Conservation (phyloP, 805 yeast genomes). For the Cyberlindnera euphorbiiphila region DNA sequence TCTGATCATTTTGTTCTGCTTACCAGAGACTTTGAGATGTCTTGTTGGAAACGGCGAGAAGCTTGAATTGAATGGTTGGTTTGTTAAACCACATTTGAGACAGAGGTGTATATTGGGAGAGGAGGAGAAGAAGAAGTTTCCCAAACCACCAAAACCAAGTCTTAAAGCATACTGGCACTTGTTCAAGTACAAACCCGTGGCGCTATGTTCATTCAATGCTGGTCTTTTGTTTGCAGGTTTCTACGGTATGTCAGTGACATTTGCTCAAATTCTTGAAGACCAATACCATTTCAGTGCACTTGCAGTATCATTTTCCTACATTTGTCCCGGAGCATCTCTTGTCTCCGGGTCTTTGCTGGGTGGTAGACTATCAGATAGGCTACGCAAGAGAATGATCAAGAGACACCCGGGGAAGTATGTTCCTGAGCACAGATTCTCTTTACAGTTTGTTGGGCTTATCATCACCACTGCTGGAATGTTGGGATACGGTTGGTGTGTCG, state of each 20-base stretch:
- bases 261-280: slow-evolving; percentile 37
- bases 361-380: slow-evolving; percentile 44
- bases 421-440: slow-evolving; percentile 44
- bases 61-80: slow-evolving; percentile 19
- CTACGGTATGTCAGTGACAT: slow-evolving; percentile 50
- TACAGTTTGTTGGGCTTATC: slow-evolving; percentile 42
- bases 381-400: slow-evolving; percentile 27
- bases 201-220: slow-evolving; percentile 42
- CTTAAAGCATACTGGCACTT: slow-evolving; percentile 35
- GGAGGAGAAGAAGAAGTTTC: slow-evolving; percentile 28
- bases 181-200: slow-evolving; percentile 40
- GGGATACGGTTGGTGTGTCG: slow-evolving; percentile 51
- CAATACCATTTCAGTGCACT: slow-evolving; percentile 36
- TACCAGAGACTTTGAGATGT: slow-evolving; percentile 78
- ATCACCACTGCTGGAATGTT: slow-evolving; percentile 42
- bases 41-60: slow-evolving; percentile 52
- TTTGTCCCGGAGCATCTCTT: slow-evolving; percentile 51
- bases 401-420: slow-evolving; percentile 25
- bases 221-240: slow-evolving; percentile 52
- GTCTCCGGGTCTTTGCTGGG: slow-evolving; percentile 45
- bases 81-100: slow-evolving; percentile 30
- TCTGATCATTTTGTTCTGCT: slow-evolving; percentile 45
- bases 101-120: slow-evolving; percentile 25
- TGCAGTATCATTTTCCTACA: slow-evolving; percentile 42
- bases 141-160: slow-evolving; percentile 45